Evolutionary conservation across 495 filamentous ascomycete genomes (phyloP), one percentile per base, ranked within the genome.

Genomic region (Sporormia fimetaria): DNA sequence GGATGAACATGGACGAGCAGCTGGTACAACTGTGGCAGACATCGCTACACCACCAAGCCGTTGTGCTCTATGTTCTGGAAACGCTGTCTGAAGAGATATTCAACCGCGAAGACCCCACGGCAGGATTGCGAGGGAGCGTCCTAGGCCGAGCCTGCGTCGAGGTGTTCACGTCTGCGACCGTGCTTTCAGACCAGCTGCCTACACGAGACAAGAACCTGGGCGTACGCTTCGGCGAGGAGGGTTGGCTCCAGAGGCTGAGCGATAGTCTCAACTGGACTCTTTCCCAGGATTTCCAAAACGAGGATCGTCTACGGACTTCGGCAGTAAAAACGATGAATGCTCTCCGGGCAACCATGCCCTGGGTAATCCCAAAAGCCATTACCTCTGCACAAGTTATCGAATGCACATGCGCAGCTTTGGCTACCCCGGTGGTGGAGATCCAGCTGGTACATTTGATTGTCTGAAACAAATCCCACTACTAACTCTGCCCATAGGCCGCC

Each of bases 61-160:
- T 57, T 6, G 54, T 51, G 26, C 40, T 57, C 3, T 51, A 48
- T 23, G 73, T 95, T 28, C 67, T 99, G 37, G 90, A 96, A 63
- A 84, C 78, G n/a, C 68, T 96, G 31, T 93, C 87, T 3, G 92
- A 96, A 49, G 92, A 95, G 49, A 74, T 96, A 21, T 94, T 95
- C 62, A 83, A 80, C 47, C 74, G 80, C 3, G 90, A 96, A 47
- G 90, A 96, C 63, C 69, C 79, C 3, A 76, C 82, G 3, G 87
- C 87, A 18, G 83, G 77, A 10, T 56, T 94, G 40, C 76, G 90
- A 31, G 83, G 86, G 52, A 76, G 74, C 23, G 76, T 83, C 16
- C 69, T 99, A 38, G 92, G 86, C 57, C 81, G 81, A 53, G 81
- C 83, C 7, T 81, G 87, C 54, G 80, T 94, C 40, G 88, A 96